Evolutionary conservation across 192 early-diverging fungal genomes (phyloP).

Genomic region (Linnemannia zychae): DNA sequence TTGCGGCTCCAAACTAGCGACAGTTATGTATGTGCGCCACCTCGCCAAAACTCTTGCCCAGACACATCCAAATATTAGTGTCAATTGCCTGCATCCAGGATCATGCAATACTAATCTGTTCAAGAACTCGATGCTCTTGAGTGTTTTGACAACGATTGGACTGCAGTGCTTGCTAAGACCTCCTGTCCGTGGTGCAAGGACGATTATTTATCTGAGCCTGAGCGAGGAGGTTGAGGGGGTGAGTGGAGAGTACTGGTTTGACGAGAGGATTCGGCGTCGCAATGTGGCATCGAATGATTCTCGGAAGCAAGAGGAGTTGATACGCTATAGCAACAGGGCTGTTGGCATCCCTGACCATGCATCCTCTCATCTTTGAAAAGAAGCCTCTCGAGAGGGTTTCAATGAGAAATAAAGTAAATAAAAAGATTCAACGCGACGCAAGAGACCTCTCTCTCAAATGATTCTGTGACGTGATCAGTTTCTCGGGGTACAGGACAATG

Average conservation of each 20-base stretch:
- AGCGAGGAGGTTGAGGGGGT: conserved; percentile 22
- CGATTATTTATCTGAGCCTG: conserved; percentile 17
- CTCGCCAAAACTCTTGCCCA: background rate
- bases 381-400: no score
- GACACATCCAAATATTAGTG: conserved; percentile 14
- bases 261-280: conserved; percentile 10
- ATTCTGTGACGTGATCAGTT: conserved; percentile 2
- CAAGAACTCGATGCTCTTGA: conserved; percentile 9
- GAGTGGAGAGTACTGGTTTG: conserved; percentile 19
- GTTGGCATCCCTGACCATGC: background rate
- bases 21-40: conserved; percentile 6
- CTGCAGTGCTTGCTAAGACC: conserved; percentile 13
- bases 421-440: background rate
- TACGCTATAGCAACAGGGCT: conserved; percentile 6
- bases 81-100: conserved; percentile 19
- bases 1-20: conserved; percentile 18
- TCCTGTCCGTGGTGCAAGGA: background rate
- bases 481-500: background rate
- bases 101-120: conserved; percentile 14
- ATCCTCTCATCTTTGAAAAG: background rate
- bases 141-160: conserved; percentile 18
- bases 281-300: conserved; percentile 9
- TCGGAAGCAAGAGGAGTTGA: background rate
- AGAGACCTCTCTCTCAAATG: no score
- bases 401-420: background rate